phyloP scores from a whole-genome alignment of 192 early-diverging fungal species.

The Coemansia sp. region DNA sequence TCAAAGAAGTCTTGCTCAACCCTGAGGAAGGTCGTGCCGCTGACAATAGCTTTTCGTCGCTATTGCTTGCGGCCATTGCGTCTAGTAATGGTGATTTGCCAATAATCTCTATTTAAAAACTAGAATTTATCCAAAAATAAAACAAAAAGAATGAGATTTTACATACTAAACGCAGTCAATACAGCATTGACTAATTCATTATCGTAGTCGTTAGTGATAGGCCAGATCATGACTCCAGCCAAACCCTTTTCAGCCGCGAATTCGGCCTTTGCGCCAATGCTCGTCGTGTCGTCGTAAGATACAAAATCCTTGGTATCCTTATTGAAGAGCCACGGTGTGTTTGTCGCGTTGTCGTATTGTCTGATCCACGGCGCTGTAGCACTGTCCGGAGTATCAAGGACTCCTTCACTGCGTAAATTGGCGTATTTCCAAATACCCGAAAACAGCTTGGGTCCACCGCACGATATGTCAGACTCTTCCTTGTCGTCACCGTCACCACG shows the following conservation, averaged over 20 bases:
- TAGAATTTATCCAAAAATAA: too few species aligned
- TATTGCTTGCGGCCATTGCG: conserved; percentile 32
- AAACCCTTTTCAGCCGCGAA: conserved; percentile 48
- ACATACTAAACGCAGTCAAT: neutral
- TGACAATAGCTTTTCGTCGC: conserved; percentile 24
- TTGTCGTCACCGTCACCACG: conserved; percentile 62
- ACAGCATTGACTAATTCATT: conserved; percentile 55
- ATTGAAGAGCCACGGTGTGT: conserved; percentile 78
- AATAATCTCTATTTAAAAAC: conserved; percentile 19
- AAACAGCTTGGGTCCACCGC: conserved; percentile 50
- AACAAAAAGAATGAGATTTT: too few species aligned
- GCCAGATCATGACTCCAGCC: conserved; percentile 77
- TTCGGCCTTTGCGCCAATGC: conserved; percentile 59
- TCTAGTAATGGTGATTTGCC: conserved; percentile 29
- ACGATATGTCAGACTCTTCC: conserved; percentile 37
- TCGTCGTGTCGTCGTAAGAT: conserved; percentile 66
- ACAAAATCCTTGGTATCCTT: conserved; percentile 61
- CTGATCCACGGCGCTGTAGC: conserved; percentile 63
- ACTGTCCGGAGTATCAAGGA: conserved; percentile 45
- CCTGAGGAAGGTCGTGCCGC: conserved; percentile 12
- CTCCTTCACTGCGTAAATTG: conserved; percentile 63
- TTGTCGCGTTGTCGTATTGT: conserved; percentile 60
- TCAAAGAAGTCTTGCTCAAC: conserved; percentile 23
- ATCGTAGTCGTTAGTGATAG: conserved; percentile 64
- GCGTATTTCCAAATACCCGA: conserved; percentile 72